Base-by-base conservation (phyloP, 2,329 filamentous ascomycete species). In the Aureobasidium sp. region DNA sequence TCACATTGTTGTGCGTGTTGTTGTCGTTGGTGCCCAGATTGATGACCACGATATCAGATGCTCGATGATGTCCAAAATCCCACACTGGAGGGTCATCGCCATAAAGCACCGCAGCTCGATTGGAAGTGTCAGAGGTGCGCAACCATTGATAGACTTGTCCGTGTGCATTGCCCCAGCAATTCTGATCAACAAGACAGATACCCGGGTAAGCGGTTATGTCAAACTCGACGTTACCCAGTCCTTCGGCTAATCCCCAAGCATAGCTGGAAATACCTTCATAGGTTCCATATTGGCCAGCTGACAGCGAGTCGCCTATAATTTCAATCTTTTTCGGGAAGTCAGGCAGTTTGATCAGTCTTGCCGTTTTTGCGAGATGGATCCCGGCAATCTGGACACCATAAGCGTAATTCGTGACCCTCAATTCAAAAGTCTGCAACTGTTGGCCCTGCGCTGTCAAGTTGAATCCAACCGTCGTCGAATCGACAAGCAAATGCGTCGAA, bases 351-450 rank as follows among this genome's bases (percentile, higher is more conserved):
- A 78, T 64, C 5, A 83, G 67, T 17, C 66, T 67, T 32, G 72
- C 68, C 4, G 69, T 70, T 3, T 67, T 63, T 2, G 68, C 70
- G 12, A 80, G 68, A 51, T 80, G 76, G 2, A 83, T 70, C 6
- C 72, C 68, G 16, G 70, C 67, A 39, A 83, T 74, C 63, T 83
- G 79, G 3, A 83, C 73, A 10, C 79, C 79, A 58, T 77, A 77
- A 14, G 72, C 78, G 79, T 78, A 83, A 59, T 83, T 83, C 1
- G 79, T 79, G 14, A 83, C 79, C 61, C 79, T 69, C 59, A 83
- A 64, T 61, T 83, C 79, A 54, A 83, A 80, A 0, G 70, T 74
- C 27, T 72, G 71, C 1, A 74, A 73, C 35, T 63, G 70, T 17
- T 75, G 58, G 19, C 52, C 61, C 0, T 74, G 70, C 10, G 66